Evolutionary conservation across 2,329 filamentous ascomycete species (phyloP), one percentile per base, ranked within the genome.

Genomic region (Berkeleyomyces basicola): DNA sequence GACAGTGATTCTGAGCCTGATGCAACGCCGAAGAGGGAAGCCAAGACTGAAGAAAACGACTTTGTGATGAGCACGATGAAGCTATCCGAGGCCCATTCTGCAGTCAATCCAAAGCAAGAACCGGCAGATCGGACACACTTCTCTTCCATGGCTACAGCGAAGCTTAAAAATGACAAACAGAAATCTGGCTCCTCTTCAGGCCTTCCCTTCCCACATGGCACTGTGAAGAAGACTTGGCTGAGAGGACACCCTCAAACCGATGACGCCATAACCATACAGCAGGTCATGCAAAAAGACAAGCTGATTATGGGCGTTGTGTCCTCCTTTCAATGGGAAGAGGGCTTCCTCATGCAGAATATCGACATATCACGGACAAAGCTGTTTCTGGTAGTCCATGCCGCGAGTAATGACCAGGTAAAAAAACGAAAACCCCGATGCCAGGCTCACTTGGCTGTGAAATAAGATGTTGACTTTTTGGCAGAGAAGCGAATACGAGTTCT

Each of bases 251-350:
- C 79, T 1, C 78, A 87, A 43, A 76, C 71, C 0, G 76, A 76
- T 3, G 80, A 90, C 65, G 89, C 95, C 66, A 89, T 97, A 70
- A 93, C 84, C 65, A 84, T 97, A 47, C 89, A 95, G 68, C 90
- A 96, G 71, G 81, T 96, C 0, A 73, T 96, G 1, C 87, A 95
- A 70, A 85, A 82, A 65, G 74, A 82, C 1, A 79, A 84, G 10
- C 76, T 97, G 7, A 77, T 87, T 59, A 81, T 90, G 46, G 91
- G 89, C 0, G 81, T 97, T 0, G 74, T 97, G 4, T 95, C 90
- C 67, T 88, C 92, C 0, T 97, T 87, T 68, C 83, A 92, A 70
- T 93, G 88, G 84, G 86, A 97, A 66, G 81, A 86, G 11, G 80
- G 86, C 37, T 96, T 89, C 88, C 71, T 93, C 53, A 72, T 92